Evolutionary conservation across 148 eudicot genomes (phyloP).

Genomic region (Rhododendron ferrugineum): DNA sequence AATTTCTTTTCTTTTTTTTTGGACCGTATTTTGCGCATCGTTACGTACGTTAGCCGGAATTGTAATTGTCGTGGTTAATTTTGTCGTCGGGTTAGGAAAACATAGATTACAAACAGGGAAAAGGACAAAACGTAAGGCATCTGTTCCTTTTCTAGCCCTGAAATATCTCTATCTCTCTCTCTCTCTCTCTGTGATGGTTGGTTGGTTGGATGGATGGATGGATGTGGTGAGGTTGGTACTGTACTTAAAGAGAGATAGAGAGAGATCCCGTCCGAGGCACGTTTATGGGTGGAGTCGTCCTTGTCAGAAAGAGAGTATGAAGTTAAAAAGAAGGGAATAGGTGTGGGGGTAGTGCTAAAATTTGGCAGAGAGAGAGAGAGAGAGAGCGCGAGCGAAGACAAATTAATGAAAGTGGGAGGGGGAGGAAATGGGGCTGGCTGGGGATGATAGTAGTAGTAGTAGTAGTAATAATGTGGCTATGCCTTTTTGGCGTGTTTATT

Average conservation of each 20-base stretch:
- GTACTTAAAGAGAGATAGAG: not conserved
- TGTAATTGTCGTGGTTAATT: not conserved
- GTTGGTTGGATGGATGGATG: not conserved
- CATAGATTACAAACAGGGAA: not conserved
- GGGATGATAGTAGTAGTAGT: too few relatives aligned
- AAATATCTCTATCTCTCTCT: not conserved
- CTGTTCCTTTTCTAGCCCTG: not conserved
- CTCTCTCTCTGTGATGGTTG: not conserved
- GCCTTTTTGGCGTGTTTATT: not conserved
- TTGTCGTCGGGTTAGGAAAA: not conserved
- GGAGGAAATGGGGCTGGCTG: too few relatives aligned
- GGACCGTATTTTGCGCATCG: not conserved
- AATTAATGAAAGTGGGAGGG: not conserved
- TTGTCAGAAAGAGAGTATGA: not conserved
- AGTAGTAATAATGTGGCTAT: not conserved
- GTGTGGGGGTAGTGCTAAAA: not conserved
- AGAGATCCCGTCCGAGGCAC: not conserved
- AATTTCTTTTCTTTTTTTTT: too few relatives aligned
- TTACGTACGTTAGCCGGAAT: not conserved
- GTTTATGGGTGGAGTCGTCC: not conserved
- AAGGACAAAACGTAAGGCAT: not conserved
- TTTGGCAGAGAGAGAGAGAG: too few relatives aligned
- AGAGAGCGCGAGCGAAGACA: constrained; percentile 1
- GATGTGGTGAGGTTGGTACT: not conserved
- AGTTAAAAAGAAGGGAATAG: not conserved